Evolutionary conservation across 2,329 filamentous ascomycete genomes (phyloP).

Genomic region (Chaetomium sp.): DNA sequence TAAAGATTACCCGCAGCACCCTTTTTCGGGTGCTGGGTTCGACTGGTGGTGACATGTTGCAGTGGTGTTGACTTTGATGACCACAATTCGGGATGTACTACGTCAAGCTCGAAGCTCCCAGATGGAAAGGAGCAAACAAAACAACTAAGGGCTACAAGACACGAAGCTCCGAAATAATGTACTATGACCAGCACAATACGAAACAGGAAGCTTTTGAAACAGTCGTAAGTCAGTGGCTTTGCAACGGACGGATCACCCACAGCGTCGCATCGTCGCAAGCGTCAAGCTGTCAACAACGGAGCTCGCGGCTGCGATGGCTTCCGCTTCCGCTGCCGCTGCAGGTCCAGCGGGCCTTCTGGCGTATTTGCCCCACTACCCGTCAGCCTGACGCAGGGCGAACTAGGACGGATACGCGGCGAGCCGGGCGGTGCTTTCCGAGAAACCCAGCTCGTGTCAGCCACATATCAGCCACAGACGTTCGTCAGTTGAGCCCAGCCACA

Average conservation of each 20-base stretch:
- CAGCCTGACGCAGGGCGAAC: too few species aligned
- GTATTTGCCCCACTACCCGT: too few species aligned
- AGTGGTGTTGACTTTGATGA: not conserved
- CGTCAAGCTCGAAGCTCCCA: not conserved
- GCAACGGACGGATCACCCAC: not conserved
- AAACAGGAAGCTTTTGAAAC: not conserved
- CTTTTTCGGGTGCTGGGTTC: constrained; percentile 60
- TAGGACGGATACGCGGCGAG: too few species aligned
- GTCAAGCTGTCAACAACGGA: constrained; percentile 12
- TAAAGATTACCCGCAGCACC: constrained; percentile 80
- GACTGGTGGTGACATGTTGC: constrained; percentile 36
- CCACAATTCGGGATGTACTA: too few species aligned
- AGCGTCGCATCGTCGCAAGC: constrained; percentile 12
- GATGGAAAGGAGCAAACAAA: not conserved
- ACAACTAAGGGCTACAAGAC: not conserved
- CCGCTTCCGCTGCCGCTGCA: too few species aligned
- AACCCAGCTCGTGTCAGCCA: too few species aligned
- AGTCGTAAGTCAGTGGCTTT: not conserved
- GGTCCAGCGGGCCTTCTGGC: too few species aligned
- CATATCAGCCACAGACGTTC: too few species aligned
- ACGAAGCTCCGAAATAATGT: not conserved
- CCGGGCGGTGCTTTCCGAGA: too few species aligned
- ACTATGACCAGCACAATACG: constrained; percentile 14
- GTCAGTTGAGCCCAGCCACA: too few species aligned
- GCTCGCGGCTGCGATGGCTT: not conserved